phyloP scores from a whole-genome alignment of 2,329 filamentous ascomycete species.

The Epichloe aotearoae region DNA sequence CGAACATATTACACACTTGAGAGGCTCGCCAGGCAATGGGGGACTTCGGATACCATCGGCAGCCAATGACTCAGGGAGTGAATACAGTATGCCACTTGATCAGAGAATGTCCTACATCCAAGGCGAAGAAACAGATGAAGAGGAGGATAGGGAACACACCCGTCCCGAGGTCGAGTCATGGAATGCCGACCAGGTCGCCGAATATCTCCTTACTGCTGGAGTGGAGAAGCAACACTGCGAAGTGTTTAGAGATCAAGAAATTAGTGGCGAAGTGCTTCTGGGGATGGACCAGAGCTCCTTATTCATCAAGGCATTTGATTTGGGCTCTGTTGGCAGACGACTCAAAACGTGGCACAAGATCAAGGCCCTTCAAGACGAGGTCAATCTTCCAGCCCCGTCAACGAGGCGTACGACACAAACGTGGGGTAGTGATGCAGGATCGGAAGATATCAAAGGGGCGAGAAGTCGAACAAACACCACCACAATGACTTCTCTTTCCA shows the following conservation, averaged over 20 bases:
- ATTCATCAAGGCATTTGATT: constrained; percentile 88
- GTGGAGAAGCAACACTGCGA: constrained; percentile 86
- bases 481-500: constrained; percentile 30
- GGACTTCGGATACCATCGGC: constrained; percentile 40
- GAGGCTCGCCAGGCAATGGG: constrained; percentile 41
- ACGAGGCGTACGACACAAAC: constrained; percentile 40
- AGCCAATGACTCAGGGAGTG: constrained; percentile 69
- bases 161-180: constrained; percentile 64
- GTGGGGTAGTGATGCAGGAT: constrained; percentile 45
- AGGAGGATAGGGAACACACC: constrained; percentile 62
- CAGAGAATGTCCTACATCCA: constrained; percentile 82
- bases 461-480: constrained; percentile 46
- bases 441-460: constrained; percentile 35
- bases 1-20: constrained; percentile 86
- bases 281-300: constrained; percentile 93
- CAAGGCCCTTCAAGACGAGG: constrained; percentile 79
- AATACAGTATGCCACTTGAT: constrained; percentile 70
- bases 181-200: constrained; percentile 71
- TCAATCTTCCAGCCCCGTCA: constrained; percentile 32
- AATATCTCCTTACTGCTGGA: constrained; percentile 73
- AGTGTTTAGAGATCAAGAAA: constrained; percentile 91
- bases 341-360: constrained; percentile 97
- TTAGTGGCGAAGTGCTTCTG: constrained; percentile 81
- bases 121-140: constrained; percentile 89
- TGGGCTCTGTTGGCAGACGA: constrained; percentile 79